A percentile compares a stretch with the other conserved stretches of the same genome.
Conservation (phyloP, 176 grass and related monocot genomes). For the Oryza australiensis region DNA sequence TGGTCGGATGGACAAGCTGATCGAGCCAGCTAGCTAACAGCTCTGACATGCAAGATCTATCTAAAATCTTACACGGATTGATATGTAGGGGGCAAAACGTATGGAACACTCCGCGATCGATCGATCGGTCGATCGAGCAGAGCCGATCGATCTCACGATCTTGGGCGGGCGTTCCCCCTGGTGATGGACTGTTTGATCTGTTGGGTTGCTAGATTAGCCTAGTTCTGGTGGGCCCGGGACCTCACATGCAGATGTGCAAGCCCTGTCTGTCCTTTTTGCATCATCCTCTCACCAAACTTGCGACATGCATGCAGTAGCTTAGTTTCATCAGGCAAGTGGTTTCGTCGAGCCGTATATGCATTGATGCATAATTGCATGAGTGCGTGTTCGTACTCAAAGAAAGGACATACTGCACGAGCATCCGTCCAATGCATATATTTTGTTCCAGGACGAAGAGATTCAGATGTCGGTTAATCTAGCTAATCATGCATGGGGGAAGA, state of each 20-base stretch:
- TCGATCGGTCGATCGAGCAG: neutral
- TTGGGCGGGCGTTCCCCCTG: neutral
- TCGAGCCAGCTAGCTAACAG: neutral
- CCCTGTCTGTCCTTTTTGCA: neutral
- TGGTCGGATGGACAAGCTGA: neutral
- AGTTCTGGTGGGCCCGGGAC: neutral
- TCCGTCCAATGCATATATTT: neutral
- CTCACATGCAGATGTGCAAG: neutral
- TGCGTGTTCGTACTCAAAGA: neutral
- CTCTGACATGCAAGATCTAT: neutral
- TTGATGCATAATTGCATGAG: neutral
- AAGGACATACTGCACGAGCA: neutral
- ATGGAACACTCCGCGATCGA: conserved; percentile 14
- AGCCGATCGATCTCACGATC: neutral
- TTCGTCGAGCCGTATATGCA: neutral
- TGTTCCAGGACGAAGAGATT: neutral
- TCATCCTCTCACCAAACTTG: neutral
- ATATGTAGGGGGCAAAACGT: conserved; percentile 20
- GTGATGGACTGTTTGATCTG: neutral
- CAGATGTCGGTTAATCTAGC: neutral
- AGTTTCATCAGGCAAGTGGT: neutral
- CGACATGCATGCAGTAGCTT: neutral
- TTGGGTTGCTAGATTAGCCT: neutral
- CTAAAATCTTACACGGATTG: neutral
- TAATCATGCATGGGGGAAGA: neutral